Base-by-base conservation (phyloP, 2,329 filamentous ascomycete genomes). In the Sclerotinia glacialis region DNA sequence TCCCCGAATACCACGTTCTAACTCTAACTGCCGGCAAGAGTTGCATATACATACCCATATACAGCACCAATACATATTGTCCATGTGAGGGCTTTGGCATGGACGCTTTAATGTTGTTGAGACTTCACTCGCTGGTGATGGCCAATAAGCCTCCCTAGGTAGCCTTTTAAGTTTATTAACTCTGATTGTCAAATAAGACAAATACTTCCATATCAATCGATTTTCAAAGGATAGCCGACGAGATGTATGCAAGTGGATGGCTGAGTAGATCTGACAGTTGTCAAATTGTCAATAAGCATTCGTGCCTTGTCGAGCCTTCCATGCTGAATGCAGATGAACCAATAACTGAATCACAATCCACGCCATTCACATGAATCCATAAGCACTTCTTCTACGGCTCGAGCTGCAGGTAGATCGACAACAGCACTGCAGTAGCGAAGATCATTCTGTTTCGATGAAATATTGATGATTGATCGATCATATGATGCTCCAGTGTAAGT, bases 161-260 rank as follows among this genome's bases (percentile, higher is more conserved):
- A n/a, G 31, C 8, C 50, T 34, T 34, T 14, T 31, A 54, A 1
- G 52, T 31, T 14, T 54, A 5, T n/a, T 14, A 34, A 54, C 28
- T 54, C 52, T 54, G 31, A 34, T 34, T 34, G 52, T 14, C 8
- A 54, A 54, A 54, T 2, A 37, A 14, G 52, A 26, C 14, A 54
- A 54, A 54, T 54, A 54, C n/a, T 54, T 54, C 52, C 52, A 54
- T 16, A 54, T 54, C 52, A 54, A 54, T 54, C 52, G 52, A 54
- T 54, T 54, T 31, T 54, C 52, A 54, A 31, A 54, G 11, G 28
- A 34, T 54, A 54, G 52, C 52, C 28, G 52, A 54, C 52, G 52
- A 54, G 52, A 54, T n/a, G 21, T 54, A 54, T 54, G 52, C 52
- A 54, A 54, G 28, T 37, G 52, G 52, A 54, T 18, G 52, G 52